Conservation (phyloP, 441 rosid genomes). For the Monsonia emarginata region DNA sequence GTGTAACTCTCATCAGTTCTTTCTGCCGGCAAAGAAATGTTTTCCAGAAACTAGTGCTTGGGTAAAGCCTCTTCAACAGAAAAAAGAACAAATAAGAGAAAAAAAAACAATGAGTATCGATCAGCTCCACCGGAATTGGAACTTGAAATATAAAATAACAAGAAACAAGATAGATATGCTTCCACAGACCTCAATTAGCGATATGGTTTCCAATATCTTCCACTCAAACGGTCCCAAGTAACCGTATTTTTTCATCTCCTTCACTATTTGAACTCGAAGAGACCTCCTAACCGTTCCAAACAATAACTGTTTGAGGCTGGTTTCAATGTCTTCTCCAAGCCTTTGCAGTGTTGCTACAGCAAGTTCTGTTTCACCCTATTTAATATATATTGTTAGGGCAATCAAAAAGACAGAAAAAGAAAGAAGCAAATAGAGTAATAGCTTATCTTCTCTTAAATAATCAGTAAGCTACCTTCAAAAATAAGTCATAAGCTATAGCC, state of each 20-base stretch:
- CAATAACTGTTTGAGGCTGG: constrained; percentile 78
- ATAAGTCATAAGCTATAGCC: constrained; percentile 90
- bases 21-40: constrained; percentile 58
- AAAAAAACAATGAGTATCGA: constrained; percentile 19
- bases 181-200: constrained; percentile 73
- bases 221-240: constrained; percentile 72
- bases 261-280: constrained; percentile 66
- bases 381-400: constrained; percentile 30
- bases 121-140: constrained; percentile 22
- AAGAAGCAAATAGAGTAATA: constrained; percentile 11
- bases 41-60: constrained; percentile 88
- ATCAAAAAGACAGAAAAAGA: not conserved
- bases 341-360: constrained; percentile 82
- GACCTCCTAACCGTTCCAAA: constrained; percentile 91
- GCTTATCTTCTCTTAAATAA: constrained; percentile 20
- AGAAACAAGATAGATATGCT: not conserved
- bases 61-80: constrained; percentile 77
- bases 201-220: constrained; percentile 66
- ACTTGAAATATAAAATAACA: constrained; percentile 19
- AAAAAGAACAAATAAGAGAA: constrained; percentile 23
- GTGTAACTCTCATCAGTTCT: constrained; percentile 28
- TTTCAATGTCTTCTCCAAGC: constrained; percentile 91
- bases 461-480: constrained; percentile 62
- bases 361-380: constrained; percentile 84
- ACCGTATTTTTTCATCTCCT: constrained; percentile 71